phyloP scores from a whole-genome alignment of 495 filamentous ascomycete species.

The Cryomyces minteri region DNA sequence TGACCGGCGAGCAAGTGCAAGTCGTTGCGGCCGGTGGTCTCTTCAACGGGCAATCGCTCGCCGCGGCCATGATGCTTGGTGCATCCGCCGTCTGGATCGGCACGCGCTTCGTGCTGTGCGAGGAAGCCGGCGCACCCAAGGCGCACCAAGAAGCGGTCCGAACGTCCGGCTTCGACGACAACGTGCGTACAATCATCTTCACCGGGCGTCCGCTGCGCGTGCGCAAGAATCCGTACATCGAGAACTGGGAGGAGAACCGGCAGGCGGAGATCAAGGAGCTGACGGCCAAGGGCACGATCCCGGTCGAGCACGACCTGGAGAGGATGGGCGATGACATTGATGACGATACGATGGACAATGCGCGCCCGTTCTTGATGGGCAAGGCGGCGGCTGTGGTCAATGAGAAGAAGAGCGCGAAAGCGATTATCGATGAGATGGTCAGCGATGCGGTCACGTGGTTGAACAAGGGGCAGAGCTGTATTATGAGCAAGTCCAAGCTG shows the following conservation, averaged over 20 bases:
- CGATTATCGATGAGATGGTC: conserved; percentile 86
- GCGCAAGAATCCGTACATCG: conserved; percentile 78
- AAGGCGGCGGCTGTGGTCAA: conserved; percentile 88
- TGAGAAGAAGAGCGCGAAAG: conserved; percentile 84
- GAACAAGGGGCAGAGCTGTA: conserved; percentile 33
- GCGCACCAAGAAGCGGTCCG: conserved; percentile 93
- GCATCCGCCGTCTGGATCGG: conserved; percentile 91
- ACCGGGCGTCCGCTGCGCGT: conserved; percentile 88
- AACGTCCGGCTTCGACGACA: conserved; percentile 85
- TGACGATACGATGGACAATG: conserved; percentile 75
- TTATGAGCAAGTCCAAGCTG: not conserved
- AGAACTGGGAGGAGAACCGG: conserved; percentile 92
- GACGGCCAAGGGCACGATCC: conserved; percentile 72
- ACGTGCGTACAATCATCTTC: conserved; percentile 92
- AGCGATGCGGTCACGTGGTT: conserved; percentile 56
- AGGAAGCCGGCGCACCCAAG: conserved; percentile 85
- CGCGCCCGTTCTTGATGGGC: conserved; percentile 87
- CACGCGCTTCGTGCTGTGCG: conserved; percentile 81
- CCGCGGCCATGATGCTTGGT: conserved; percentile 81
- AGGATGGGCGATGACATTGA: conserved; percentile 51
- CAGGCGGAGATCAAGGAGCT: conserved; percentile 76
- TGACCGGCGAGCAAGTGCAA: conserved; percentile 74
- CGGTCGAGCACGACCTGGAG: conserved; percentile 89
- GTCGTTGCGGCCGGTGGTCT: conserved; percentile 90
- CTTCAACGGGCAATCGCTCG: conserved; percentile 80